Evolutionary conservation across 2,329 filamentous ascomycete genomes (phyloP).

Genomic region (Pseudopithomyces maydicus): DNA sequence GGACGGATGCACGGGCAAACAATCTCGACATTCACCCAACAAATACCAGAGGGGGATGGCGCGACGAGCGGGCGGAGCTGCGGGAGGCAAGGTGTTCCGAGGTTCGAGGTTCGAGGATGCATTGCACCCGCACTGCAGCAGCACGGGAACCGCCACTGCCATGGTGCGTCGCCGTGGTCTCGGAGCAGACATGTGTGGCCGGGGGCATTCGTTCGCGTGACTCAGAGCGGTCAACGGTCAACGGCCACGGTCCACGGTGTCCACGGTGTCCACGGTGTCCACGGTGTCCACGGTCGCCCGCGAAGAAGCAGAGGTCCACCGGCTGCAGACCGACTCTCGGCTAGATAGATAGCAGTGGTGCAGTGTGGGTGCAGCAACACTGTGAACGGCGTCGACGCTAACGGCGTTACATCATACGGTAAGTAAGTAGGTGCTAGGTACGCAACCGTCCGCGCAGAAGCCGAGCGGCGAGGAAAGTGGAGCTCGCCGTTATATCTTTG

Average conservation of each 20-base stretch:
- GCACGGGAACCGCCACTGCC: slow-evolving; percentile 4
- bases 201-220: slow-evolving; percentile 9
- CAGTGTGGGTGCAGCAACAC: too few relatives aligned
- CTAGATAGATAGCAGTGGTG: too few relatives aligned
- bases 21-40: too few relatives aligned
- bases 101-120: neutral
- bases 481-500: neutral
- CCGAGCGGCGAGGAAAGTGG: neutral
- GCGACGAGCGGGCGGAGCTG: neutral
- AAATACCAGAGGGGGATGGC: neutral
- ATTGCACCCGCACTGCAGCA: slow-evolving; percentile 1
- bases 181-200: neutral
- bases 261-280: too few relatives aligned
- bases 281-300: too few relatives aligned
- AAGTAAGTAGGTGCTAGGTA: neutral
- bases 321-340: too few relatives aligned
- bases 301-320: too few relatives aligned
- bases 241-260: slow-evolving; percentile 11
- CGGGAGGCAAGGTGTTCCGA: neutral
- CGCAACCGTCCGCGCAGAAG: neutral
- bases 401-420: neutral
- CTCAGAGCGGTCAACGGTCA: slow-evolving; percentile 24
- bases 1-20: neutral
- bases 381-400: neutral
- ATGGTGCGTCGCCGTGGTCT: neutral